Conservation (phyloP, 2,329 filamentous ascomycete genomes). For the Reticulascus tulasneorum region DNA sequence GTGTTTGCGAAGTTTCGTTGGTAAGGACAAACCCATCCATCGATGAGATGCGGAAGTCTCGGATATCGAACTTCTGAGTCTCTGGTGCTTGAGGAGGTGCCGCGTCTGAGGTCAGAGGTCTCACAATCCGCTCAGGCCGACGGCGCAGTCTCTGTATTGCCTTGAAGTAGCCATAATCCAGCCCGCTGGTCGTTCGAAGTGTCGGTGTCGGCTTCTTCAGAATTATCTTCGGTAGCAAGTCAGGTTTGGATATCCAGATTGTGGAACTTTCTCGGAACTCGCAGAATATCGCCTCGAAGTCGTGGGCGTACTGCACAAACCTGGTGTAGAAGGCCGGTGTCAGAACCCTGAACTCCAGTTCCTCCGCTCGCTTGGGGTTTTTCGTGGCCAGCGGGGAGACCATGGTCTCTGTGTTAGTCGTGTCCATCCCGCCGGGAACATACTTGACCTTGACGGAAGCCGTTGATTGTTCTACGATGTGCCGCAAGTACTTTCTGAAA, state of each 20-base stretch:
- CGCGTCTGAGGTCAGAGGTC: conserved; percentile 36
- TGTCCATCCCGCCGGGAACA: conserved; percentile 42
- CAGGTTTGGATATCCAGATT: conserved; percentile 51
- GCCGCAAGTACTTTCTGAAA: conserved; percentile 44
- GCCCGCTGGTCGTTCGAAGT: conserved; percentile 27
- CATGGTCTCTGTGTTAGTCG: conserved; percentile 27
- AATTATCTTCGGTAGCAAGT: conserved; percentile 44
- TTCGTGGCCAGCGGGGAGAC: conserved; percentile 24
- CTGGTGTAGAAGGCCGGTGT: conserved; percentile 65
- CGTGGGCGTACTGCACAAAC: conserved; percentile 59
- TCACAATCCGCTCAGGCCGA: conserved; percentile 35
- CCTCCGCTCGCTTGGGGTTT: conserved; percentile 19
- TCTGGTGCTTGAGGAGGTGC: conserved; percentile 1
- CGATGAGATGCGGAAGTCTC: conserved; percentile 43
- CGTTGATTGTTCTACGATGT: conserved; percentile 44
- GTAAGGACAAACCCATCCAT: conserved; percentile 47
- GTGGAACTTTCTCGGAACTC: conserved; percentile 58
- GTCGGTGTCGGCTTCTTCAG: conserved; percentile 33
- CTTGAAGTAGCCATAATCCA: conserved; percentile 38
- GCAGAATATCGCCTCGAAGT: conserved; percentile 57
- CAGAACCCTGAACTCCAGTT: conserved; percentile 54
- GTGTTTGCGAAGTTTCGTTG: conserved; percentile 22
- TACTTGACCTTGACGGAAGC: conserved; percentile 49
- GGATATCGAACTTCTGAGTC: conserved; percentile 32
- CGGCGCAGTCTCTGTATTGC: conserved; percentile 40